Conservation (phyloP, 345 rosid species). For the Hirschfeldia incana region DNA sequence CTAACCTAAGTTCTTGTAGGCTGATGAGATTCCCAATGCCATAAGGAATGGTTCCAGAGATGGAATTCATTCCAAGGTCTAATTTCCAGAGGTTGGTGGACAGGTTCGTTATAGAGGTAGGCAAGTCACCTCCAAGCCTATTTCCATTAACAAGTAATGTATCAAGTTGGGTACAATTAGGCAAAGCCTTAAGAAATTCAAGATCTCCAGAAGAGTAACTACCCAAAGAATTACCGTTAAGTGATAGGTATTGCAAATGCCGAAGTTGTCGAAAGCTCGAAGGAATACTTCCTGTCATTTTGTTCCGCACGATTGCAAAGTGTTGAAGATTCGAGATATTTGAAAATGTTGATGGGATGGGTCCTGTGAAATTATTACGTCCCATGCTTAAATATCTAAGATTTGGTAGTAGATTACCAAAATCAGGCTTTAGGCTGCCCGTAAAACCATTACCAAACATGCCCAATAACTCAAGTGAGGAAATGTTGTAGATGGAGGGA, state of each 20-base stretch:
- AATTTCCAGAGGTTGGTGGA: neutral
- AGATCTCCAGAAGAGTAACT: neutral
- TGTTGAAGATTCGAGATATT: neutral
- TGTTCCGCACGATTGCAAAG: neutral
- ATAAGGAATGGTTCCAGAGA: neutral
- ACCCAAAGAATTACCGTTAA: neutral
- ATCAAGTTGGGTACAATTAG: neutral
- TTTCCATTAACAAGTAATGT: neutral
- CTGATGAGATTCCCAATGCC: neutral
- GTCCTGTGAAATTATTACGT: neutral
- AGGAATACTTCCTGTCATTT: neutral
- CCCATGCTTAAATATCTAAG: neutral
- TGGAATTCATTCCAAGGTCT: neutral
- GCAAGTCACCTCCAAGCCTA: neutral
- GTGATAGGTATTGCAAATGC: neutral
- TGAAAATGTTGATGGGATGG: neutral
- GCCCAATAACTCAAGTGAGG: neutral
- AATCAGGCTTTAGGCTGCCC: neutral
- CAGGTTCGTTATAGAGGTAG: neutral
- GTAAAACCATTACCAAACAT: neutral
- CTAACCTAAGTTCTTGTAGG: neutral
- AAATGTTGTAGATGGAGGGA: neutral
- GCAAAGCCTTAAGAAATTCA: neutral
- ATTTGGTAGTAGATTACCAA: neutral
- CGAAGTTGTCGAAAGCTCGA: neutral